Conservation (phyloP, 352 stramenopile species). For the Globisporangium barbulae region DNA sequence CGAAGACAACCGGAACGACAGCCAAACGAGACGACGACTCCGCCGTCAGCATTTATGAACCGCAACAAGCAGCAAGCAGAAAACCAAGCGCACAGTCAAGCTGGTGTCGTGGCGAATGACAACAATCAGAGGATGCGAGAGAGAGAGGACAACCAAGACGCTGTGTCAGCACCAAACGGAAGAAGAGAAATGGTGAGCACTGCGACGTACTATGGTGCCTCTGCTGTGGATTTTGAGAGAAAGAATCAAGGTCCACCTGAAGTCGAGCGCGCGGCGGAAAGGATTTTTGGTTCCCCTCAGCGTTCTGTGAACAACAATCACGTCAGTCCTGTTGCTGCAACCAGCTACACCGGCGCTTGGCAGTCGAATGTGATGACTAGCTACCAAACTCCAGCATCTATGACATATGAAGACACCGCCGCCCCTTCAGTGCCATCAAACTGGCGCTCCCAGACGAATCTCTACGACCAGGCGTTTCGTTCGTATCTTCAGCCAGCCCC, state of each 20-base stretch:
- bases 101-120: background rate
- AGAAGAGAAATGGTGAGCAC: background rate
- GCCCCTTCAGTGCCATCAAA: background rate
- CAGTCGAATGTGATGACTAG: background rate
- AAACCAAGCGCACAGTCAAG: background rate
- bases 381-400: background rate
- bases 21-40: background rate
- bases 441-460: background rate
- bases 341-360: background rate
- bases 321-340: background rate
- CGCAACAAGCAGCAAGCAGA: background rate
- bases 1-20: background rate
- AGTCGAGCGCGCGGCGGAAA: background rate
- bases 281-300: background rate
- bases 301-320: background rate
- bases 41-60: background rate
- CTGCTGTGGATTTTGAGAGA: background rate
- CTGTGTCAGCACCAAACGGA: background rate
- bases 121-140: background rate
- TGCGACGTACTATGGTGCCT: background rate
- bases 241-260: background rate
- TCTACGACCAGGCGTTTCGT: background rate
- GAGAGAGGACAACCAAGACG: background rate
- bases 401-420: too few relatives aligned
- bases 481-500: background rate